These are phyloP conservation scores for Trametes villosa DNA, from an alignment of 768 basidiomycete species.

Conservation along the genomic window DNA sequence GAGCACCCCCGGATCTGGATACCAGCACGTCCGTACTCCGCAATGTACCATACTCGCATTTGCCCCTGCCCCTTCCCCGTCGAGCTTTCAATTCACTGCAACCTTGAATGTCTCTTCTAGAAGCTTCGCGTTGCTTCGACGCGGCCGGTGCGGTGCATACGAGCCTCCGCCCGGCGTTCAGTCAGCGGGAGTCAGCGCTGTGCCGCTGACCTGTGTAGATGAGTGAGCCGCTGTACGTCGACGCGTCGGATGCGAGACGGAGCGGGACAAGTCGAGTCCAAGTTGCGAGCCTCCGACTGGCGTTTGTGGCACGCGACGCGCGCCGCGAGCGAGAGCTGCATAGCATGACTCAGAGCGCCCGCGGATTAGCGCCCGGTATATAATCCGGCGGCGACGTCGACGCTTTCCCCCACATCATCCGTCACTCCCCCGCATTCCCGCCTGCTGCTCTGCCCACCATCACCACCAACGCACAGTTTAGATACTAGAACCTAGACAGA, in stretches of 20 bases:
- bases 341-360: slow-evolving; percentile 28
- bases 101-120: too few relatives aligned
- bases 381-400: slow-evolving; percentile 26
- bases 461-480: background rate
- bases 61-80: background rate
- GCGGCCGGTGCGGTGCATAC: background rate
- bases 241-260: background rate
- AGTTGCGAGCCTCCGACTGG: background rate
- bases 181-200: slow-evolving; percentile 2
- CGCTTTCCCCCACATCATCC: slow-evolving; percentile 26
- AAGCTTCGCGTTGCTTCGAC: background rate
- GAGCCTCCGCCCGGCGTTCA: background rate
- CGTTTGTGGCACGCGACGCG: background rate
- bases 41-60: slow-evolving; percentile 14
- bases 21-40: slow-evolving; percentile 8
- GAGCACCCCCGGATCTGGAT: slow-evolving; percentile 12
- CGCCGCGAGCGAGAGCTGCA: background rate
- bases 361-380: slow-evolving; percentile 23
- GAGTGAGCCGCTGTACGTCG: background rate
- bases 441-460: background rate
- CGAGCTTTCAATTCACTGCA: background rate
- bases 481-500: slow-evolving; percentile 1
- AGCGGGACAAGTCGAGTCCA: background rate
- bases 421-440: slow-evolving; percentile 14
- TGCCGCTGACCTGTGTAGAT: background rate